Percentiles rank a stretch among this genome's conserved stretches.
Evolutionary conservation across 73 alveolate species (phyloP).

Genomic region (Paramecium sexaurelia): DNA sequence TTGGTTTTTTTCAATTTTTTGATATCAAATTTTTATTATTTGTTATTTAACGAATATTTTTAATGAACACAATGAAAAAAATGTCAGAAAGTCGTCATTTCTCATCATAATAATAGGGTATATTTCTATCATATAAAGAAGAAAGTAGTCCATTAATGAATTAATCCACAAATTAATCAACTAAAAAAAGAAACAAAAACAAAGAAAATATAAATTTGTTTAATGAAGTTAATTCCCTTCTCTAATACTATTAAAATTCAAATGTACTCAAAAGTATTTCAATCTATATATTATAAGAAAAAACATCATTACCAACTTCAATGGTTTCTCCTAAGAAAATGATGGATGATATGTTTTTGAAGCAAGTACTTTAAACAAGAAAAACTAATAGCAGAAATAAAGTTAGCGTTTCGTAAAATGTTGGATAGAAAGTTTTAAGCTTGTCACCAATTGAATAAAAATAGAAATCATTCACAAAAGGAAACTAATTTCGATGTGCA

Average conservation of each 20-base stretch:
- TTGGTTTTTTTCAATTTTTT: not conserved
- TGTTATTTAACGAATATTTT: conserved; percentile 59
- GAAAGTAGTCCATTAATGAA: conserved; percentile 16
- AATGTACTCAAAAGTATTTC: conserved; percentile 15
- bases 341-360: conserved; percentile 32
- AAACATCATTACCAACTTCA: conserved; percentile 44
- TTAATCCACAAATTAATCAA: conserved; percentile 35
- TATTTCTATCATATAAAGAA: not conserved
- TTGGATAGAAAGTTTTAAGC: conserved; percentile 25
- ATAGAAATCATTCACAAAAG: not conserved
- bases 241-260: conserved; percentile 24
- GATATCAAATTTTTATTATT: not conserved
- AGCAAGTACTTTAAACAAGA: not conserved
- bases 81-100: conserved; percentile 28
- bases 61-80: conserved; percentile 31
- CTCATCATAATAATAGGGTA: conserved; percentile 44
- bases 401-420: conserved; percentile 44
- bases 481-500: not conserved
- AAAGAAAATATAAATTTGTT: conserved; percentile 54
- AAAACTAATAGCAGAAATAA: conserved; percentile 45
- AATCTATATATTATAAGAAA: not conserved
- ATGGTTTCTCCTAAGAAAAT: conserved; percentile 54
- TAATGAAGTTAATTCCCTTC: conserved; percentile 25
- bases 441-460: conserved; percentile 27
- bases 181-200: conserved; percentile 12